These are phyloP conservation scores for Carex myosuroides DNA, from an alignment of 176 grass and related monocot genomes.

Conservation along the genomic window DNA sequence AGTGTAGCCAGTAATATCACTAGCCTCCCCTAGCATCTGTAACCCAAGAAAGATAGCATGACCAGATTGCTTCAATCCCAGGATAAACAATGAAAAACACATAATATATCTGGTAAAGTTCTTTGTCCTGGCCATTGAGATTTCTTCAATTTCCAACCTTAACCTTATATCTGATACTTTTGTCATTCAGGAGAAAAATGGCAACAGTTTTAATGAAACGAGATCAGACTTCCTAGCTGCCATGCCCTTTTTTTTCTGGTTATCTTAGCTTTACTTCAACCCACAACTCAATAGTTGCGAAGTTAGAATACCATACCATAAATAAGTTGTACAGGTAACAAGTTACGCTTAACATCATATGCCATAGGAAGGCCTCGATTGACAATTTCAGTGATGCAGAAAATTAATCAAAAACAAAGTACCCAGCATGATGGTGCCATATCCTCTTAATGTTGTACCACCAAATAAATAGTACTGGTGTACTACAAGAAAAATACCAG, in stretches of 20 bases:
- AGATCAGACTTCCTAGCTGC: not conserved
- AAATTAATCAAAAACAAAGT: constrained; percentile 6
- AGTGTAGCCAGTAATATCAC: constrained; percentile 79
- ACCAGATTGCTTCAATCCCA: constrained; percentile 19
- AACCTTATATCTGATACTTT: not conserved
- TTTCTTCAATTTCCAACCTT: not conserved
- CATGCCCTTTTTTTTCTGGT: not conserved
- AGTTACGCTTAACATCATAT: not conserved
- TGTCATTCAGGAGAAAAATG: not conserved
- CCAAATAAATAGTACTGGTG: not conserved
- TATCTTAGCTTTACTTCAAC: not conserved
- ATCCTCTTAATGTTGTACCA: not conserved
- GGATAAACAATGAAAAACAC: not conserved
- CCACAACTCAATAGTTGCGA: not conserved
- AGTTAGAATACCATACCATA: not conserved
- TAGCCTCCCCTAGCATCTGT: constrained; percentile 88
- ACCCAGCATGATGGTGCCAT: not conserved
- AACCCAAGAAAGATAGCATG: constrained; percentile 9
- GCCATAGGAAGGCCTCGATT: not conserved
- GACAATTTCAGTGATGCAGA: not conserved
- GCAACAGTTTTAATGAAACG: not conserved
- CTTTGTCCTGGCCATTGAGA: not conserved
- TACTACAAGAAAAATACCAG: not conserved
- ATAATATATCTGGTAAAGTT: not conserved
- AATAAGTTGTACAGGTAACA: not conserved